phyloP scores from a whole-genome alignment of 169 alveolate species.

The Fabrea salina region DNA sequence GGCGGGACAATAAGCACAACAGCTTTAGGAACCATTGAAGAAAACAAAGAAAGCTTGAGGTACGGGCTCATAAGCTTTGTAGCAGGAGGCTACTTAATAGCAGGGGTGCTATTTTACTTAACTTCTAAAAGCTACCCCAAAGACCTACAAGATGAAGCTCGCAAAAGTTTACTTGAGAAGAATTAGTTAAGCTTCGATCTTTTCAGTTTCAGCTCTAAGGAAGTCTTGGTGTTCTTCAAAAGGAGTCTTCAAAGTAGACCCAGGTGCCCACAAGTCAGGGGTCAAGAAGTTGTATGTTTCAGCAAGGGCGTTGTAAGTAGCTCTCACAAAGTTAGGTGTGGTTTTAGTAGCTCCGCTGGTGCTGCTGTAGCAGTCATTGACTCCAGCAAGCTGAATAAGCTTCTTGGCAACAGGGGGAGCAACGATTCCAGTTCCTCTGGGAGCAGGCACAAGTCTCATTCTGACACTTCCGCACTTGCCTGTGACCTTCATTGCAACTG shows the following conservation, averaged over 20 bases:
- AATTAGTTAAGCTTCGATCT: too few species aligned
- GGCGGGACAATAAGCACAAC: slow-evolving; percentile 13
- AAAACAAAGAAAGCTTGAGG: neutral
- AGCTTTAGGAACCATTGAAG: neutral
- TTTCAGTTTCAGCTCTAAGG: too few species aligned
- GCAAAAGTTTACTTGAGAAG: too few species aligned
- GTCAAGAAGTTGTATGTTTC: slow-evolving; percentile 97
- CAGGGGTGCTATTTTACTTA: neutral
- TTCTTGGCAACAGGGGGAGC: slow-evolving; percentile 99
- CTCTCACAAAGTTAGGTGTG: slow-evolving; percentile 97
- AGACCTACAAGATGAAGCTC: slow-evolving; percentile 15
- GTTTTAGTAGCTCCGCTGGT: slow-evolving; percentile 98
- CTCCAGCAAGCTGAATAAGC: slow-evolving; percentile 97
- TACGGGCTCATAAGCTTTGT: neutral
- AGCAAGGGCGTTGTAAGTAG: slow-evolving; percentile 95
- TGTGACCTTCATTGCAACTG: slow-evolving; percentile 99
- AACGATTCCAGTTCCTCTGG: slow-evolving; percentile 99
- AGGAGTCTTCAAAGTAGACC: neutral
- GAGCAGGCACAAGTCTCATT: slow-evolving; percentile 99
- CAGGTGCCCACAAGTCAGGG: slow-evolving; percentile 96
- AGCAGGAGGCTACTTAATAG: slow-evolving; percentile 1
- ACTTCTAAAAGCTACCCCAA: neutral
- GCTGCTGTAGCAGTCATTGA: slow-evolving; percentile 97
- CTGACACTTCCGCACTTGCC: slow-evolving; percentile 99
- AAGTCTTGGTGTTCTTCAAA: slow-evolving; percentile 17